Conservation (phyloP, 768 basidiomycete species). For the Vararia minispora region DNA sequence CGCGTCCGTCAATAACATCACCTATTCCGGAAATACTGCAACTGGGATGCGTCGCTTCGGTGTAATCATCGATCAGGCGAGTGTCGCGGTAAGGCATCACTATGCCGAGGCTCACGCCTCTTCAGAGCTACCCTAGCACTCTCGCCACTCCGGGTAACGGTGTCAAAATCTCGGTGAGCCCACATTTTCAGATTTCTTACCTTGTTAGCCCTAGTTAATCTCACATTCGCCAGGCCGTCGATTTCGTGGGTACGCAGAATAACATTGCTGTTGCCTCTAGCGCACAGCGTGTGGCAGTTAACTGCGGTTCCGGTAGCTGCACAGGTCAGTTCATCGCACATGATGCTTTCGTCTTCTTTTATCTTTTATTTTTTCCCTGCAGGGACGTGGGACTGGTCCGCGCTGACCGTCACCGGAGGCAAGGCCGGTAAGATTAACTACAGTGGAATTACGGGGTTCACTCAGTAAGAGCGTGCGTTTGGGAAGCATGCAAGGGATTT, state of each 20-base stretch:
- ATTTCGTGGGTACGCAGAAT: slow-evolving; percentile 32
- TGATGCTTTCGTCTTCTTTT: neutral
- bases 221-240: slow-evolving; percentile 30
- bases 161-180: slow-evolving; percentile 38
- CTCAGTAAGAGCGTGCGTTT: too few relatives aligned
- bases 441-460: slow-evolving; percentile 1
- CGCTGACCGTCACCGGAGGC: slow-evolving; percentile 35
- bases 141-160: slow-evolving; percentile 45
- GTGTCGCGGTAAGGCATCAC: neutral
- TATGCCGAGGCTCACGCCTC: neutral
- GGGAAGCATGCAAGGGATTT: too few relatives aligned
- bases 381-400: slow-evolving; percentile 42
- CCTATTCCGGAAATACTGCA: slow-evolving; percentile 42
- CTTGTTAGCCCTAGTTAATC: neutral
- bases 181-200: neutral
- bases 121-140: slow-evolving; percentile 42
- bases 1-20: slow-evolving; percentile 36
- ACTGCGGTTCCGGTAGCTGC: slow-evolving; percentile 44
- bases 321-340: slow-evolving; percentile 23
- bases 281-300: slow-evolving; percentile 38
- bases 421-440: slow-evolving; percentile 20
- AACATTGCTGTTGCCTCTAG: slow-evolving; percentile 29
- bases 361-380: neutral
- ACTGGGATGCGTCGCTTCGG: slow-evolving; percentile 39
- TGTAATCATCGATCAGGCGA: slow-evolving; percentile 48